Base-by-base conservation (phyloP, 805 yeast species). In the Wickerhamomyces chaumierensis region DNA sequence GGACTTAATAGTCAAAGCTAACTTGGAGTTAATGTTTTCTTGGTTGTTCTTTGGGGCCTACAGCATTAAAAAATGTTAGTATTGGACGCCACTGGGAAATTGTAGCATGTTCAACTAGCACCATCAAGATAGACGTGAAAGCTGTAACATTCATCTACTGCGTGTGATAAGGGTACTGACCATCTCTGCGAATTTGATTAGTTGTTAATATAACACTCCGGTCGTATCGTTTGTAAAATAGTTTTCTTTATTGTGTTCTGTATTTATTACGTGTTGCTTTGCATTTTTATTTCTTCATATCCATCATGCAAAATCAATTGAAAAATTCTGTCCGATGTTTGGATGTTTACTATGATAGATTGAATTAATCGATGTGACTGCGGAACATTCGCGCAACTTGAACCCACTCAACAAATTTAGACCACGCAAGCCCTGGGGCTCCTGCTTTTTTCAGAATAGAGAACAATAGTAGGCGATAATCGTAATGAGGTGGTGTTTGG, bases 21-120 rank as follows among this genome's bases (percentile, higher is more conserved):
- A 86, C 78, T 88, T 88, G 72, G 95, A 76, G 95, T 86, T 90
- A 74, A 92, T 79, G 79, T 84, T 81, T 61, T 92, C 98, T 64
- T 82, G 79, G 62, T 74, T 87, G 63, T 73, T 65, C 71, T 82
- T 85, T 79, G 96, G 96, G 85, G 97, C 97, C 95, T 83, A 58
- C 36, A 12, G 19, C 6, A 15, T 16, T 41, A 14, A 29, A 38
- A 42, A 23, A 31, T 34, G 73, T 68, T 68, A 68, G 75, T 70
- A 62, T 42, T n/a, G n/a, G n/a, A n/a, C n/a, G n/a, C n/a, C n/a
- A n/a, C n/a, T n/a, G n/a, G n/a, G n/a, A n/a, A n/a, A n/a, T n/a
- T n/a, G n/a, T n/a, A n/a, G n/a, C n/a, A n/a, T n/a, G n/a, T n/a
- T n/a, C n/a, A n/a, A n/a, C n/a, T n/a, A n/a, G n/a, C n/a, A n/a